These are phyloP conservation scores for Coelastrella sp. DNA, from an alignment of 139 green algal genomes.

Conservation along the genomic window DNA sequence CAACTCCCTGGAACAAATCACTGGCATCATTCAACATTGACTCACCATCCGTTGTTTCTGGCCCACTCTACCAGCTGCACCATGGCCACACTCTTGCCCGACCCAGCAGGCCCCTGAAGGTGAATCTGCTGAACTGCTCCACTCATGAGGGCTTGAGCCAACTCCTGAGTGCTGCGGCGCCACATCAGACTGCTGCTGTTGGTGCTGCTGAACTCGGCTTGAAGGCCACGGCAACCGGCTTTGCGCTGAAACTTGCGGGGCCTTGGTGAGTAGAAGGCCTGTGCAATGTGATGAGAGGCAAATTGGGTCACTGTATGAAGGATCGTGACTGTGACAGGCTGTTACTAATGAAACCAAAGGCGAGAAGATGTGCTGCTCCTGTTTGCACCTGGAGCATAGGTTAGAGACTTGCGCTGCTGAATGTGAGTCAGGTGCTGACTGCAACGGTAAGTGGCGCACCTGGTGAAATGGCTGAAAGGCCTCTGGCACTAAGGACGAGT, in stretches of 20 bases:
- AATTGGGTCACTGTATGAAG: background rate
- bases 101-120: constrained; percentile 50
- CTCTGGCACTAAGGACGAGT: constrained; percentile 44
- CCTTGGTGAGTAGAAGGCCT: constrained; percentile 52
- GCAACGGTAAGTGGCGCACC: background rate
- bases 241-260: constrained; percentile 43
- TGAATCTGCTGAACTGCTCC: background rate
- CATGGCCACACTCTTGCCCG: constrained; percentile 77
- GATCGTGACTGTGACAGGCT: background rate
- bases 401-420: background rate
- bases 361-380: no score
- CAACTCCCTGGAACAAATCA: background rate
- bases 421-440: background rate
- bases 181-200: constrained; percentile 39
- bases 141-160: background rate
- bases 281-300: background rate
- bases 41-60: constrained; percentile 60
- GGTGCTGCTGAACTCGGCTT: constrained; percentile 51
- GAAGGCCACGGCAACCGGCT: constrained; percentile 56
- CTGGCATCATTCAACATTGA: background rate
- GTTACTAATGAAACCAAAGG: background rate
- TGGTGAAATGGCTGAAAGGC: constrained; percentile 43
- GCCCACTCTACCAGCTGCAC: constrained; percentile 70
- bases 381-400: no score
- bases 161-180: constrained; percentile 27